A percentile compares a stretch with the other conserved stretches of the same genome.
Conservation (phyloP, 805 yeast genomes). For the Teunomyces lycoperdinae region DNA sequence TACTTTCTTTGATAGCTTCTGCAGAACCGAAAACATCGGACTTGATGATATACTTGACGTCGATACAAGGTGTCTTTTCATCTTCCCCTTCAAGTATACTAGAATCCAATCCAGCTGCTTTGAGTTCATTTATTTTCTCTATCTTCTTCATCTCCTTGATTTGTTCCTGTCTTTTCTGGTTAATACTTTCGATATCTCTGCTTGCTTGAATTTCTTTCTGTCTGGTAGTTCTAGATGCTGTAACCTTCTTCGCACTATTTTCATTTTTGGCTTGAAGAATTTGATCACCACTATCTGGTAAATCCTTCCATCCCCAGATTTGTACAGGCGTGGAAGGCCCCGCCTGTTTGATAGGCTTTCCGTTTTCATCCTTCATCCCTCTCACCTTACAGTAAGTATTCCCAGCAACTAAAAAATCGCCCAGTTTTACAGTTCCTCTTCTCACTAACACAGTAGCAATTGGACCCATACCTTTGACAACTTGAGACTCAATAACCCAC, state of each 20-base stretch:
- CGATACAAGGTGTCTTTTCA: conserved; percentile 20
- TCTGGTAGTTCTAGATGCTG: conserved; percentile 59
- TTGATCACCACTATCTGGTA: conserved; percentile 89
- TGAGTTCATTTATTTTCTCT: conserved; percentile 54
- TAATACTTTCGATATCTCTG: conserved; percentile 65
- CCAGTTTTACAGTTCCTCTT: conserved; percentile 71
- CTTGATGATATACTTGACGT: conserved; percentile 65
- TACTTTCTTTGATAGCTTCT: conserved; percentile 86
- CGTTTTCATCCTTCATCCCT: conserved; percentile 71
- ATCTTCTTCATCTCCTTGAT: conserved; percentile 51
- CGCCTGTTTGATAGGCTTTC: conserved; percentile 60
- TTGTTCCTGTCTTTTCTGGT: conserved; percentile 59
- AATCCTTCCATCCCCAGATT: conserved; percentile 88
- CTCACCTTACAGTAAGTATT: conserved; percentile 81
- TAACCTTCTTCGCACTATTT: conserved; percentile 69
- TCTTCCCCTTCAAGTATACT: conserved; percentile 41
- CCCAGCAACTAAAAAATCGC: conserved; percentile 81
- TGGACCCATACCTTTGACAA: conserved; percentile 78
- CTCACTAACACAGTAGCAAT: conserved; percentile 82
- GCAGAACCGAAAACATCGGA: conserved; percentile 95
- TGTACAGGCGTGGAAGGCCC: conserved; percentile 90
- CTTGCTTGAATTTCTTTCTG: conserved; percentile 54
- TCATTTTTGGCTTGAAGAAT: conserved; percentile 76
- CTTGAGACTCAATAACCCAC: conserved; percentile 83
- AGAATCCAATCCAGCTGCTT: conserved; percentile 56